phyloP scores from a whole-genome alignment of 1,139 yeast species.

The Nakaseomyces kungkrabaensis region DNA sequence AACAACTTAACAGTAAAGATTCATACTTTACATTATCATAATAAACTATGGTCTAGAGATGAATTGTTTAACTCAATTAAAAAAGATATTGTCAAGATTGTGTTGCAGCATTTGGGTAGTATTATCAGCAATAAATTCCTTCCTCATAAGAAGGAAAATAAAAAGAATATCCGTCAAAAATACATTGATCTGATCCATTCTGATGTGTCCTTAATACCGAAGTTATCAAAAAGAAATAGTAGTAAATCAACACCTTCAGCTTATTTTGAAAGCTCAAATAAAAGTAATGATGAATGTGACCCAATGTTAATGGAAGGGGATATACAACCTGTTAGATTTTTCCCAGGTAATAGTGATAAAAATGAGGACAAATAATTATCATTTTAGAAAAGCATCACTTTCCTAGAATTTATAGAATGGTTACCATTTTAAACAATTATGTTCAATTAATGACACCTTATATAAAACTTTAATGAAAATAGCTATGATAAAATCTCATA shows the following conservation, averaged over 20 bases:
- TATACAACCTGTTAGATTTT: background rate
- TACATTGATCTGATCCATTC: background rate
- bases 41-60: conserved; percentile 71
- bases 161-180: conserved; percentile 5
- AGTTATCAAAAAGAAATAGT: background rate
- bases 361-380: background rate
- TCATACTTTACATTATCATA: conserved; percentile 53
- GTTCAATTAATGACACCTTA: too few species aligned
- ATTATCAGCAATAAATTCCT: conserved; percentile 69
- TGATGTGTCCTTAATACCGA: background rate
- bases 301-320: background rate
- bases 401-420: too few species aligned
- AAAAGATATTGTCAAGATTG: conserved; percentile 57
- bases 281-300: background rate
- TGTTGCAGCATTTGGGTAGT: conserved; percentile 68
- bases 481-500: too few species aligned
- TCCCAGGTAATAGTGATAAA: background rate
- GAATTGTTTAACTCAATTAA: conserved; percentile 58
- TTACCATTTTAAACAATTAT: too few species aligned
- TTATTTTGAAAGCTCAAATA: background rate
- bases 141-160: conserved; percentile 32
- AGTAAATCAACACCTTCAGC: background rate
- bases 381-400: too few species aligned
- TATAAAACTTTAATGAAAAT: too few species aligned
- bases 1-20: conserved; percentile 54